Evolutionary conservation across 1,284 basidiomycete genomes (phyloP).

Genomic region (Ustilago shanxiensis): DNA sequence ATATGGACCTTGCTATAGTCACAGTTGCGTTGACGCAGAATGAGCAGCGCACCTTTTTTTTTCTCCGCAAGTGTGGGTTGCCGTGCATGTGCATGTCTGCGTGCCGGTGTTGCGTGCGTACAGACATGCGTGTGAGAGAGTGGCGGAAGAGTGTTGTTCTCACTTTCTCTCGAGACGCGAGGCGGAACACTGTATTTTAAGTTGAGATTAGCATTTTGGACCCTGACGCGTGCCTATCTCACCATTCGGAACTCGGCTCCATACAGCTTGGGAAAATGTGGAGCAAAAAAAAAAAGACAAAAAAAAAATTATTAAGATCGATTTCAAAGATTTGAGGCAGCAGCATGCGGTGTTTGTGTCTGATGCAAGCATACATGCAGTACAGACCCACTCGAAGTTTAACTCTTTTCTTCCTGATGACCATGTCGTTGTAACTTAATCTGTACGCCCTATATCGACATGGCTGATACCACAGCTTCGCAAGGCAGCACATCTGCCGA

Average conservation of each 20-base stretch:
- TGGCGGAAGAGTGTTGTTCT: background rate
- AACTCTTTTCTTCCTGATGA: background rate
- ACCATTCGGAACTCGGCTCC: slow-evolving; percentile 8
- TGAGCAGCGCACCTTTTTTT: background rate
- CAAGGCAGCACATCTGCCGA: slow-evolving; percentile 10
- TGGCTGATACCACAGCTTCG: slow-evolving; percentile 3
- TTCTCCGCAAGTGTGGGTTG: background rate
- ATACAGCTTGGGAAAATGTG: background rate
- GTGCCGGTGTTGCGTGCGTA: slow-evolving; percentile 9
- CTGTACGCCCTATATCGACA: background rate
- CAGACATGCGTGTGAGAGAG: background rate
- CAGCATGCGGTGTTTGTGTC: background rate
- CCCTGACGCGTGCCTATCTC: background rate
- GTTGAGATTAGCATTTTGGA: slow-evolving; percentile 5
- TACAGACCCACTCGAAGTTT: background rate
- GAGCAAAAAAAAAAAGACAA: slow-evolving; percentile 4
- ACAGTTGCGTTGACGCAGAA: slow-evolving; percentile 8
- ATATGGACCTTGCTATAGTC: slow-evolving; percentile 2
- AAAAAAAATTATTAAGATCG: no score
- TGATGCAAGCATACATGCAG: background rate
- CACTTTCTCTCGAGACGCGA: slow-evolving; percentile 6
- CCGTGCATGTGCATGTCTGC: background rate
- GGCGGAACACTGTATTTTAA: background rate
- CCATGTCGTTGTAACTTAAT: background rate
- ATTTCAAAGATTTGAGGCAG: background rate